Conservation (phyloP, 2,329 filamentous ascomycete species). For the Talaromyces marneffei region DNA sequence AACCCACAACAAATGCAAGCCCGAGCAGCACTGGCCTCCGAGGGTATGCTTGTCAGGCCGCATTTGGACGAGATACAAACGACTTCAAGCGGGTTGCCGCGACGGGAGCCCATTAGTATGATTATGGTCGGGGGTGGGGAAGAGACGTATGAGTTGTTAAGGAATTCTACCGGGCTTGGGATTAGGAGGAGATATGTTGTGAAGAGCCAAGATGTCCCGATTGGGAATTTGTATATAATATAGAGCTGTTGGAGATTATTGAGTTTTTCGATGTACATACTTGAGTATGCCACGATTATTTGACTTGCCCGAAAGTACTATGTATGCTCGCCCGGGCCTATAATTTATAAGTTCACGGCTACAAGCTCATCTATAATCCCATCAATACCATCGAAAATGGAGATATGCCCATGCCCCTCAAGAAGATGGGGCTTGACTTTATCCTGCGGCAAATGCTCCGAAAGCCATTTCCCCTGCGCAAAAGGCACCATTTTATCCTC, state of each 20-base stretch:
- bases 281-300: neutral
- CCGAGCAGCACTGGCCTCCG: slow-evolving; percentile 30
- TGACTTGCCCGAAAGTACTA: neutral
- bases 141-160: slow-evolving; percentile 59
- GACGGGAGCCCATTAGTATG: slow-evolving; percentile 71
- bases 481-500: slow-evolving; percentile 9
- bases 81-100: slow-evolving; percentile 62
- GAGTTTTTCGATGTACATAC: slow-evolving; percentile 1
- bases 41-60: slow-evolving; percentile 53
- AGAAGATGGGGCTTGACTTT: slow-evolving; percentile 6
- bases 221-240: slow-evolving; percentile 70
- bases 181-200: slow-evolving; percentile 73
- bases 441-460: slow-evolving; percentile 10
- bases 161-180: slow-evolving; percentile 61
- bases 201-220: slow-evolving; percentile 70
- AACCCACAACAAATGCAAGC: slow-evolving; percentile 25
- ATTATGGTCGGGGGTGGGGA: slow-evolving; percentile 73
- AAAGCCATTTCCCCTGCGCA: slow-evolving; percentile 7
- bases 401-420: slow-evolving; percentile 6
- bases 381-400: slow-evolving; percentile 2
- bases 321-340: neutral
- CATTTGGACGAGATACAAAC: slow-evolving; percentile 69
- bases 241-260: slow-evolving; percentile 24
- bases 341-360: neutral
- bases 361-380: slow-evolving; percentile 7